Percentiles rank a stretch among this genome's conserved stretches.
Evolutionary conservation across 179 eudicot genomes (phyloP).

Genomic region (Silene vulgaris): DNA sequence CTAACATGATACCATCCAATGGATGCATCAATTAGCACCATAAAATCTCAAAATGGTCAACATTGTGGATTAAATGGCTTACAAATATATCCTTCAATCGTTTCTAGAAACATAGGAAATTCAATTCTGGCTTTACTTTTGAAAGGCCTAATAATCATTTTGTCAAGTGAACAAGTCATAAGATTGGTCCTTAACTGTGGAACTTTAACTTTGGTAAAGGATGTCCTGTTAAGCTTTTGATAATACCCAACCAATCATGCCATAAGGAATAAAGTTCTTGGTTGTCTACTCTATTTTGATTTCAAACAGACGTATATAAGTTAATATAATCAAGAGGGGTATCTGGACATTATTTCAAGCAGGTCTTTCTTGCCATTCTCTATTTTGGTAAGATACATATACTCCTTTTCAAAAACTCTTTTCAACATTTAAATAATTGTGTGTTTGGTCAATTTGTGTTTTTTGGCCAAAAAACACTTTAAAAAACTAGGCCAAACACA

Average conservation of each 20-base stretch:
- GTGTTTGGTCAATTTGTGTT: too few species aligned
- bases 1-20: slow-evolving; percentile 9
- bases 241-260: slow-evolving; percentile 12
- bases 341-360: too few species aligned
- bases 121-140: neutral
- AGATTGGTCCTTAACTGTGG: neutral
- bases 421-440: too few species aligned
- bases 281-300: too few species aligned
- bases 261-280: neutral
- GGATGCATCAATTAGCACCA: slow-evolving; percentile 13
- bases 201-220: neutral
- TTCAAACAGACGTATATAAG: too few species aligned
- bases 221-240: neutral
- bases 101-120: neutral
- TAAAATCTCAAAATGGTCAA: slow-evolving; percentile 9
- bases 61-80: neutral
- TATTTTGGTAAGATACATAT: too few species aligned
- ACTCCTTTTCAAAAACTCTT: too few species aligned
- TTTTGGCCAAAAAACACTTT: too few species aligned
- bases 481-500: too few species aligned
- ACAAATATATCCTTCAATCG: slow-evolving; percentile 9
- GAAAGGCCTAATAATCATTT: slow-evolving; percentile 1
- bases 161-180: slow-evolving; percentile 6
- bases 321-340: too few species aligned
- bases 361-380: too few species aligned